Evolutionary conservation across 352 stramenopile genomes (phyloP).

Genomic region (Blastocystis sp.): DNA sequence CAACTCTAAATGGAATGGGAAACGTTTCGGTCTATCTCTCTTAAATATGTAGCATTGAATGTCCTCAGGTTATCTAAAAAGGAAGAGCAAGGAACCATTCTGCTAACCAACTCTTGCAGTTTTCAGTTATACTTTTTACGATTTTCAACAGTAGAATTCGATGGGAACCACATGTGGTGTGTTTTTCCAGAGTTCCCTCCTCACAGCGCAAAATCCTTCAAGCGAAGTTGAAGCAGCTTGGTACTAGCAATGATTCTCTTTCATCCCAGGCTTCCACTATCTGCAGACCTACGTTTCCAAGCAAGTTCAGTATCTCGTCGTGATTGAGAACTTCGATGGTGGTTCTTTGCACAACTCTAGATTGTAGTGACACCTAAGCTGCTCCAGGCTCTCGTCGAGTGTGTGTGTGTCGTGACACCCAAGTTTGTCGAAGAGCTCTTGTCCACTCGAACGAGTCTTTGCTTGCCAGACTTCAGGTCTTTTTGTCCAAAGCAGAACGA

Average conservation of each 20-base stretch:
- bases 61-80: neutral
- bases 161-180: neutral
- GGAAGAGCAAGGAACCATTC: neutral
- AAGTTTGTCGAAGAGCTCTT: neutral
- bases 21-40: neutral
- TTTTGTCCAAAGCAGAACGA: neutral
- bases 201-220: neutral
- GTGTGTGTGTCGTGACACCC: neutral
- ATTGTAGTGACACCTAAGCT: slow-evolving; percentile 6
- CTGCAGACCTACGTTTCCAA: neutral
- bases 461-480: neutral
- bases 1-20: slow-evolving; percentile 11
- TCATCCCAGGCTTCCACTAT: slow-evolving; percentile 10
- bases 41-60: neutral
- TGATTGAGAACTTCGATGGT: neutral
- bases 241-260: neutral
- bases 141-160: neutral
- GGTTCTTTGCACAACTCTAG: neutral
- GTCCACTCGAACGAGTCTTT: neutral
- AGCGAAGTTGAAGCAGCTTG: neutral
- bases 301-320: neutral
- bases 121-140: neutral
- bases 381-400: slow-evolving; percentile 19
- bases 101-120: neutral
- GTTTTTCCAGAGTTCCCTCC: slow-evolving; percentile 19